A percentile compares a stretch with the other conserved stretches of the same genome.
Evolutionary conservation across 306 rosid genomes (phyloP).

Genomic region (Citrullus mucosospermus): DNA sequence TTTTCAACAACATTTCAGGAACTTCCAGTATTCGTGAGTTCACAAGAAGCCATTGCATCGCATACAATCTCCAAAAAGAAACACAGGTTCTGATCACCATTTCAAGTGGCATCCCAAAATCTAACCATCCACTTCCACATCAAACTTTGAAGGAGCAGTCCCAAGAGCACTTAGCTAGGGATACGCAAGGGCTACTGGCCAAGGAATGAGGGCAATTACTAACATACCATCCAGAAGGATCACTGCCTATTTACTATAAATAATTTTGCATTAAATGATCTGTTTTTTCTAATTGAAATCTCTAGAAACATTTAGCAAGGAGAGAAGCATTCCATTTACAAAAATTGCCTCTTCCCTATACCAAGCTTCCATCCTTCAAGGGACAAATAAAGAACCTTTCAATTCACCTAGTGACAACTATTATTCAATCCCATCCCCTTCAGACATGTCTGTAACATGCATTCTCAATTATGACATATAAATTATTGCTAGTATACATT

Average conservation of each 20-base stretch:
- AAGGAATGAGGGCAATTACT: neutral
- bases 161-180: neutral
- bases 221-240: neutral
- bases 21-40: neutral
- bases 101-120: neutral
- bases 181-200: neutral
- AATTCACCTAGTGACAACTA: neutral
- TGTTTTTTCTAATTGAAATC: neutral
- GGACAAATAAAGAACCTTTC: neutral
- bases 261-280: neutral
- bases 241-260: neutral
- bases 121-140: neutral
- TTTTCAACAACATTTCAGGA: neutral
- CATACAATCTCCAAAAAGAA: neutral
- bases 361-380: neutral
- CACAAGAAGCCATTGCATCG: neutral
- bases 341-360: neutral
- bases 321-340: neutral
- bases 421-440: neutral
- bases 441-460: no score
- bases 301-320: neutral
- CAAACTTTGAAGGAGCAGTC: neutral
- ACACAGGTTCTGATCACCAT: neutral
- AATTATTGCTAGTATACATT: neutral
- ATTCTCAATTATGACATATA: no score